phyloP scores from a whole-genome alignment of 345 rosid species.

The Abelmoschus esculentus region DNA sequence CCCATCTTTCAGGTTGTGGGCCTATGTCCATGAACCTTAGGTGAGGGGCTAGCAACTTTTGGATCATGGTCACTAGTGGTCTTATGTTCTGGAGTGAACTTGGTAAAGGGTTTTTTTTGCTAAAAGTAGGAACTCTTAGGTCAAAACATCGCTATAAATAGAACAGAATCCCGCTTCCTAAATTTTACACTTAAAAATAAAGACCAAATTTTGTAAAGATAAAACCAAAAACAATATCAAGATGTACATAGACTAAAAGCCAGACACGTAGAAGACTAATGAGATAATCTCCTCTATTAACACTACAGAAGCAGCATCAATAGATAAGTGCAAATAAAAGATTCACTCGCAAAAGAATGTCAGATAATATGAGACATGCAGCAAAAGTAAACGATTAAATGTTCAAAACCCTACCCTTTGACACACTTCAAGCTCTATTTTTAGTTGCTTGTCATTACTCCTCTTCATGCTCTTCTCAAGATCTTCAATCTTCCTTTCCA shows the following conservation, averaged over 20 bases:
- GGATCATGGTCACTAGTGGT: neutral
- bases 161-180: neutral
- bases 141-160: neutral
- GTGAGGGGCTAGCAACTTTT: neutral
- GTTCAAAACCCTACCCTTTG: slow-evolving; percentile 35
- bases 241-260: neutral
- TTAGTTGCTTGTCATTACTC: slow-evolving; percentile 94
- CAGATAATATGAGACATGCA: neutral
- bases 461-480: slow-evolving; percentile 97
- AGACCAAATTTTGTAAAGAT: neutral
- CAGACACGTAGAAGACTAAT: neutral
- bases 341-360: neutral
- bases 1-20: neutral
- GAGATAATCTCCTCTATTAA: neutral
- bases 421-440: slow-evolving; percentile 68
- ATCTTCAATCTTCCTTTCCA: slow-evolving; percentile 77
- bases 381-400: neutral
- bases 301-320: neutral
- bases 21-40: neutral
- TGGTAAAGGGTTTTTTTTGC: neutral
- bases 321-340: neutral
- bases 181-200: neutral
- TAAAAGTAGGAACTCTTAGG: neutral
- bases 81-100: neutral
- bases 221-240: neutral